Evolutionary conservation across 768 basidiomycete genomes (phyloP).

Genomic region (Boletus pseudo-olivaceus): DNA sequence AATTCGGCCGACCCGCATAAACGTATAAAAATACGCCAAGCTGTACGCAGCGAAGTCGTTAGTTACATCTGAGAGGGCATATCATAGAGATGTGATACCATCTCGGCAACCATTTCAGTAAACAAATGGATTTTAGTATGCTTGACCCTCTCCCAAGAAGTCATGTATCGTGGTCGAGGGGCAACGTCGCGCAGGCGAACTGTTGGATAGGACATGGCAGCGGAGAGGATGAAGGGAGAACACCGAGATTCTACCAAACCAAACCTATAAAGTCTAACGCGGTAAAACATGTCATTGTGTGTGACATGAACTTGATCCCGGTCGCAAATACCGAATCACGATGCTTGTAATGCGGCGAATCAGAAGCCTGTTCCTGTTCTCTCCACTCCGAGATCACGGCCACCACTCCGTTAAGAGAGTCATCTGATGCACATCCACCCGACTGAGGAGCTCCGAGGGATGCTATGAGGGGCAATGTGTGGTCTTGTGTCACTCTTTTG

Average conservation of each 20-base stretch:
- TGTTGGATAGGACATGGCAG: conserved; percentile 23
- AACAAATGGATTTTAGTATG: conserved; percentile 49
- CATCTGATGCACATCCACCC: background rate
- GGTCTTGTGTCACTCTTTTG: background rate
- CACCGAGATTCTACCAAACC: background rate
- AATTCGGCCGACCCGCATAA: conserved; percentile 40
- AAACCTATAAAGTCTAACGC: conserved; percentile 4
- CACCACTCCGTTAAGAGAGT: background rate
- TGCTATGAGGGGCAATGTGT: too few species aligned
- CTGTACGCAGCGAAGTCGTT: conserved; percentile 28
- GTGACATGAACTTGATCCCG: background rate
- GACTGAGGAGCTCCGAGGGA: background rate
- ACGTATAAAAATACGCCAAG: conserved; percentile 61
- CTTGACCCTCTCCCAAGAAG: conserved; percentile 48
- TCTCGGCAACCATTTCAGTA: conserved; percentile 59
- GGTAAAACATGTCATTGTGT: background rate
- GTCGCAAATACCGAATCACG: background rate
- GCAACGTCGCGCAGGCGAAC: conserved; percentile 43
- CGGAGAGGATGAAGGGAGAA: background rate
- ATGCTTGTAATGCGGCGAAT: background rate
- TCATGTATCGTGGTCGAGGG: conserved; percentile 37
- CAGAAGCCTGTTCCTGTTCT: background rate
- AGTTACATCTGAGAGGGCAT: background rate
- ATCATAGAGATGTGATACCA: conserved; percentile 33
- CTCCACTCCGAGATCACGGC: background rate